phyloP scores from a whole-genome alignment of 306 rosid genomes.

The Fragaria iinumae region DNA sequence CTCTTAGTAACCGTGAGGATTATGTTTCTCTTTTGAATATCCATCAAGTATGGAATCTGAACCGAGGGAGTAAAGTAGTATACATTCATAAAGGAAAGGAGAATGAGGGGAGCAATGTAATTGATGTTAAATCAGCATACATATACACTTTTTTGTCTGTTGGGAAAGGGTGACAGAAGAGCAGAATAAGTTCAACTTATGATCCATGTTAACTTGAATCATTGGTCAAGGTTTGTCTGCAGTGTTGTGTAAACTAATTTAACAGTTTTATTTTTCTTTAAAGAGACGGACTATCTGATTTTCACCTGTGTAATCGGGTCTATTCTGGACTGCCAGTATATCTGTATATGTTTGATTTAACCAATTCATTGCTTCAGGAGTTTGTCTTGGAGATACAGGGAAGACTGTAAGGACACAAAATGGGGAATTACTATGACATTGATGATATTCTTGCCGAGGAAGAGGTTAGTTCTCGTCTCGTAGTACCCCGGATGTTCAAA shows the following conservation, averaged over 20 bases:
- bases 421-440: slow-evolving; percentile 78
- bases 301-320: not conserved
- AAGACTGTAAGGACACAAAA: slow-evolving; percentile 29
- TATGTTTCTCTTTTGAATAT: not conserved
- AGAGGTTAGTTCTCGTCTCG: slow-evolving; percentile 48
- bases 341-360: not conserved
- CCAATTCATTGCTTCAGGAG: slow-evolving; percentile 16
- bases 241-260: not conserved
- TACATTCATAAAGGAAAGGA: not conserved
- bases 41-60: not conserved
- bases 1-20: not conserved
- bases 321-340: not conserved
- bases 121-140: not conserved
- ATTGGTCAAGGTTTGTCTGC: not conserved
- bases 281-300: not conserved
- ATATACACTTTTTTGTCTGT: not conserved
- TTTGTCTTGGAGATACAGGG: slow-evolving; percentile 28
- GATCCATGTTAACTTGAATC: not conserved
- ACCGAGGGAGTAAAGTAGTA: not conserved
- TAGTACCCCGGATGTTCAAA: not conserved
- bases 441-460: slow-evolving; percentile 79
- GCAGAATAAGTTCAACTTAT: not conserved
- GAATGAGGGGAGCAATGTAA: not conserved
- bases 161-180: not conserved
- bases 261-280: not conserved